These are phyloP conservation scores for Rosa hybrid DNA, from an alignment of 331 rosid genomes.

Conservation along the genomic window DNA sequence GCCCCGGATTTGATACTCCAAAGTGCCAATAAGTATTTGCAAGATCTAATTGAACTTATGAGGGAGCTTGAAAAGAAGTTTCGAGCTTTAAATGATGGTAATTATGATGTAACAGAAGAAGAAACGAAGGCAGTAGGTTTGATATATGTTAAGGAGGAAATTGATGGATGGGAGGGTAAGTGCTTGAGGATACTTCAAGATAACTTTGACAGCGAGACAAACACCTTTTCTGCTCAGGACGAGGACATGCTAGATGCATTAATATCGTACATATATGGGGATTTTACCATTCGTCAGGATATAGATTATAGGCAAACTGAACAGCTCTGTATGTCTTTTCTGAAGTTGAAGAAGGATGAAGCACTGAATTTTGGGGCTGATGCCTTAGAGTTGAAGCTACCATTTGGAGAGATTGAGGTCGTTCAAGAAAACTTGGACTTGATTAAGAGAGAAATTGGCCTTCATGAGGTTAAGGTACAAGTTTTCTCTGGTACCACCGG, in stretches of 20 bases:
- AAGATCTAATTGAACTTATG: conserved; percentile 74
- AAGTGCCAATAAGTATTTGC: conserved; percentile 84
- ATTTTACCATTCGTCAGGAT: background rate
- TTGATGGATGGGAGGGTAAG: background rate
- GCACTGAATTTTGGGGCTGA: background rate
- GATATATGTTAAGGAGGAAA: conserved; percentile 1
- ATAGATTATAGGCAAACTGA: conserved; percentile 26
- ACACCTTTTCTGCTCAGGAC: conserved; percentile 23
- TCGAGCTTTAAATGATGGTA: conserved; percentile 40
- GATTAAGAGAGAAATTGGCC: background rate
- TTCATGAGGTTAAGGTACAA: conserved; percentile 33
- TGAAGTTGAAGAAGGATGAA: background rate
- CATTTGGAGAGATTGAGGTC: background rate
- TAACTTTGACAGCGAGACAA: background rate
- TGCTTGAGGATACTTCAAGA: conserved; percentile 5
- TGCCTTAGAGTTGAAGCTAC: background rate
- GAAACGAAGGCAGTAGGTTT: conserved; percentile 36
- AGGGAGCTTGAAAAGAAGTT: conserved; percentile 87
- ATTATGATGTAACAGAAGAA: conserved; percentile 38
- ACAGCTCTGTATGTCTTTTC: conserved; percentile 10
- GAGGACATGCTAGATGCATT: background rate
- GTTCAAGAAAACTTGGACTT: conserved; percentile 2
- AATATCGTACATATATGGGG: conserved; percentile 15
- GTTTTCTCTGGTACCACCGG: background rate
- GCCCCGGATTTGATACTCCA: conserved; percentile 77